Evolutionary conservation across 1,139 yeast genomes (phyloP), one percentile per base, ranked within the genome.

Genomic region (Debaryomyces fabryi): DNA sequence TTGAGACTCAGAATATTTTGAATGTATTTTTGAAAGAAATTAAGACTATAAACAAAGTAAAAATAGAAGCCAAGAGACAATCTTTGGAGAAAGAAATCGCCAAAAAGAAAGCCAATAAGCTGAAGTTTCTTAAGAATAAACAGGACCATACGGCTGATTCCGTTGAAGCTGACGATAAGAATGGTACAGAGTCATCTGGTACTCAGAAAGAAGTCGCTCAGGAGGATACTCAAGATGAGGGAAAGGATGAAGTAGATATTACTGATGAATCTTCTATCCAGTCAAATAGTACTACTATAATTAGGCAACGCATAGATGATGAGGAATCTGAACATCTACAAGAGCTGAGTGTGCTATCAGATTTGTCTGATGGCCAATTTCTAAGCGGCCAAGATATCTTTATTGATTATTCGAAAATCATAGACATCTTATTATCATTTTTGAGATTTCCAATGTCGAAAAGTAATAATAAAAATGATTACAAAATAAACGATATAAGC

Each of bases 311-410:
- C n/a, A 37, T 36, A 18, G 55, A 49, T 23, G 58, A 48, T 35
- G 52, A 56, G 18, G 57, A 52, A 45, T 20, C 33, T 43, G 40
- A 41, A 15, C 48, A 50, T 35, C 45, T 52, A 13, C 55, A 52
- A 24, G 60, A 54, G 9, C 16, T 39, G n/a, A 45, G 49, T 27
- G 52, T 44, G 4, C 39, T 42, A n/a, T n/a, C 13, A 6, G 20
- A 15, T 6, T 15, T 18, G 12, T 25, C 44, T 4, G 64, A 60
- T 3, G 69, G 68, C 12, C 72, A 64, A 5, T 68, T 83, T 8
- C 74, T 86, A 15, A 89, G 89, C 3, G 97, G 97, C 0, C 97
- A 91, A 62, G 96, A 93, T 61, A 85, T 91, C 18, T 82, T 81
- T 52, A 78, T 93, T 44, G 95, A 92, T 65, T 90, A 85, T 59